phyloP scores from a whole-genome alignment of 768 basidiomycete genomes.

The Boletellus emodensis region DNA sequence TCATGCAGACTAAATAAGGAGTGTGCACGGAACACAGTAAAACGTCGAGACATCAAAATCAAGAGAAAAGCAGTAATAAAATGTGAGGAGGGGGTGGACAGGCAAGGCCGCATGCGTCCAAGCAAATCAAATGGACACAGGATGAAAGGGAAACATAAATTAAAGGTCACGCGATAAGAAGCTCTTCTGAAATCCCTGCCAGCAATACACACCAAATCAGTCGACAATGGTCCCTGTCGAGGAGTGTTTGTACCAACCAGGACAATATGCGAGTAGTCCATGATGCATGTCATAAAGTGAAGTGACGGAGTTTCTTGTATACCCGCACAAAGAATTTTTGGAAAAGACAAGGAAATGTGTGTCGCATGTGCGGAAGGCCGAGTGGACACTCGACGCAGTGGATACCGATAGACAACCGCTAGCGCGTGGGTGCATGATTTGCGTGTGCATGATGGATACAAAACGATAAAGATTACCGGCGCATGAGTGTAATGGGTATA shows the following conservation, averaged over 20 bases:
- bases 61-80: slow-evolving; percentile 7
- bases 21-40: slow-evolving; percentile 3
- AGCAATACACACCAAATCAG: slow-evolving; percentile 14
- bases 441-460: slow-evolving; percentile 33
- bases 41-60: slow-evolving; percentile 9
- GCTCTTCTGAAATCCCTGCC: slow-evolving; percentile 20
- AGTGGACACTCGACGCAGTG: slow-evolving; percentile 14
- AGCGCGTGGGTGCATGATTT: slow-evolving; percentile 23
- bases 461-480: slow-evolving; percentile 29
- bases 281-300: slow-evolving; percentile 27
- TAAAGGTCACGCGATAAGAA: slow-evolving; percentile 21
- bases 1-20: slow-evolving; percentile 20
- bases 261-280: slow-evolving; percentile 27
- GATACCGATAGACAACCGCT: slow-evolving; percentile 15
- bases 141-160: slow-evolving; percentile 14
- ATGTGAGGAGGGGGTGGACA: slow-evolving; percentile 2
- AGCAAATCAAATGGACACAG: neutral
- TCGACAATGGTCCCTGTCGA: slow-evolving; percentile 10
- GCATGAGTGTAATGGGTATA: slow-evolving; percentile 28
- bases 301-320: slow-evolving; percentile 15
- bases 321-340: slow-evolving; percentile 17
- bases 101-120: neutral
- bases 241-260: slow-evolving; percentile 16
- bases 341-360: slow-evolving; percentile 12
- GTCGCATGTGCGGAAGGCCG: slow-evolving; percentile 9